Evolutionary conservation across 2,329 filamentous ascomycete species (phyloP).

Genomic region (Mycocentrospora acerina): DNA sequence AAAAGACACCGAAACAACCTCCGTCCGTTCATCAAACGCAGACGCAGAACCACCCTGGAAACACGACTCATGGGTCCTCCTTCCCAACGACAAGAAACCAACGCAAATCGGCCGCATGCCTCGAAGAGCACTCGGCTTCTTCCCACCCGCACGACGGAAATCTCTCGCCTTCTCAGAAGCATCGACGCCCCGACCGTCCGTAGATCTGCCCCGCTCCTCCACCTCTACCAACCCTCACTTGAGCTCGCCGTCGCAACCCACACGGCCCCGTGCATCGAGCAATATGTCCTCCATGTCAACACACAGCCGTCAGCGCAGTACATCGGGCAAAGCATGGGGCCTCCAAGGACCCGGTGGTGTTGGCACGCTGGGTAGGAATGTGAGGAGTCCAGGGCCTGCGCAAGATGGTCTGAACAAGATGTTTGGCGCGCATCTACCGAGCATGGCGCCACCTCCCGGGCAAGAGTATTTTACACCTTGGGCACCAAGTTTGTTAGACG

Average conservation of each 20-base stretch:
- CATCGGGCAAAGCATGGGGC: slow-evolving; percentile 48
- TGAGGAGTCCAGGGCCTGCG: slow-evolving; percentile 76
- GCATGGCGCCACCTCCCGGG: slow-evolving; percentile 63
- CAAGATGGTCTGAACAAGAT: slow-evolving; percentile 82
- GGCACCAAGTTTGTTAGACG: slow-evolving; percentile 38
- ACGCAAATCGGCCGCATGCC: slow-evolving; percentile 86
- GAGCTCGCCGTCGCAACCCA: slow-evolving; percentile 42
- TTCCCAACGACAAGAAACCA: slow-evolving; percentile 70
- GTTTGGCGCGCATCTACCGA: slow-evolving; percentile 79
- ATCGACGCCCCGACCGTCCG: slow-evolving; percentile 67
- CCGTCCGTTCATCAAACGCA: slow-evolving; percentile 40
- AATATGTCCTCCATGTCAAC: slow-evolving; percentile 41
- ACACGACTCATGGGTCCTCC: slow-evolving; percentile 84
- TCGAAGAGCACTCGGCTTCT: slow-evolving; percentile 80
- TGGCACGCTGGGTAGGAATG: slow-evolving; percentile 72
- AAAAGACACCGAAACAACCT: slow-evolving; percentile 33
- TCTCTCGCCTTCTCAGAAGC: slow-evolving; percentile 65
- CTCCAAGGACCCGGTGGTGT: slow-evolving; percentile 86
- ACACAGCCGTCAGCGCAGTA: slow-evolving; percentile 38
- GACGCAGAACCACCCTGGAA: slow-evolving; percentile 73
- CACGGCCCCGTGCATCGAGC: slow-evolving; percentile 39
- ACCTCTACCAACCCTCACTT: slow-evolving; percentile 34
- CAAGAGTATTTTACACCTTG: slow-evolving; percentile 53
- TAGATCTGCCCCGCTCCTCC: slow-evolving; percentile 58
- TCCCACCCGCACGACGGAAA: slow-evolving; percentile 88